phyloP scores from a whole-genome alignment of 2,329 filamentous ascomycete species.

The Talaromyces marneffei region DNA sequence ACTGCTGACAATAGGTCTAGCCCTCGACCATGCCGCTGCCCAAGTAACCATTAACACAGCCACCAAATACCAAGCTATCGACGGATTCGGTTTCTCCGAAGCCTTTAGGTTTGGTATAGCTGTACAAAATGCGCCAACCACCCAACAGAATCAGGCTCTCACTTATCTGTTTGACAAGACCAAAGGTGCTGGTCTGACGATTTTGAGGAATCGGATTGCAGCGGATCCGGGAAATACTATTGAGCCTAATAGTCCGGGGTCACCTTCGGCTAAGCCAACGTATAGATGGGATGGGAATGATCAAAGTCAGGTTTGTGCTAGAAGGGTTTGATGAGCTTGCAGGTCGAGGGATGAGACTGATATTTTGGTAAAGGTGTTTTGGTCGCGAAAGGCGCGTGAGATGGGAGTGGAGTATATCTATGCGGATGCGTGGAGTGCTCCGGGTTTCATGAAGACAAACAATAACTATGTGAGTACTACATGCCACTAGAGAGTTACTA shows the following conservation, averaged over 20 bases:
- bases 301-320: constrained; percentile 6
- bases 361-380: not conserved
- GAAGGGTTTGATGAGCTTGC: not conserved
- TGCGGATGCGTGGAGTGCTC: constrained; percentile 44
- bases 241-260: constrained; percentile 7
- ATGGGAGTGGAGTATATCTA: constrained; percentile 16
- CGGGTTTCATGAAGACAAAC: constrained; percentile 47
- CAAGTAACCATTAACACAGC: not conserved
- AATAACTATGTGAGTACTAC: constrained; percentile 17
- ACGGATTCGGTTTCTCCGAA: constrained; percentile 7
- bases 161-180: constrained; percentile 2
- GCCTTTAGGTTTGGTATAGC: not conserved
- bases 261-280: not conserved
- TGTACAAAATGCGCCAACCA: not conserved
- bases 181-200: constrained; percentile 8
- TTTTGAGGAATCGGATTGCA: constrained; percentile 12
- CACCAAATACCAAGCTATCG: not conserved
- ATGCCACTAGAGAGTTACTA: not conserved
- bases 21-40: not conserved
- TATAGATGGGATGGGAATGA: constrained; percentile 14
- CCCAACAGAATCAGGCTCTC: constrained; percentile 2
- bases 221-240: constrained; percentile 10
- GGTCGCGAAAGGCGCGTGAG: not conserved
- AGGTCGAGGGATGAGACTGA: no score
- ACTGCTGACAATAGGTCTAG: not conserved